Evolutionary conservation across 352 stramenopile species (phyloP).

Genomic region (Phytophthora pseudosyringae): DNA sequence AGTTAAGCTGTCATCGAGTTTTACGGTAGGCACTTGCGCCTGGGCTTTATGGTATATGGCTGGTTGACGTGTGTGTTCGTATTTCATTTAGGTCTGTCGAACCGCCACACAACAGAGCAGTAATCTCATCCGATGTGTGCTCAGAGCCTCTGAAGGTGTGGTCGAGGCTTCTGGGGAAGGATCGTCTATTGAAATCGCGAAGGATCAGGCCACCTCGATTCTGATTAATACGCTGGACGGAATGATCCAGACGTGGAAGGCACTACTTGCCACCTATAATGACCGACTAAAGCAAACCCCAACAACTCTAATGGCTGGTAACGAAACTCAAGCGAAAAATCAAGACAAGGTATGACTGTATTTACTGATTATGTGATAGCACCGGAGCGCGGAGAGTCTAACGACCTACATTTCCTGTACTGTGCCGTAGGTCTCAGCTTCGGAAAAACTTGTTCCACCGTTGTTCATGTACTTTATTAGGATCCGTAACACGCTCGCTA

Average conservation of each 20-base stretch:
- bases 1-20: slow-evolving; percentile 30
- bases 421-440: slow-evolving; percentile 27
- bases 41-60: slow-evolving; percentile 5
- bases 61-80: slow-evolving; percentile 1
- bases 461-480: slow-evolving; percentile 65
- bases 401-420: slow-evolving; percentile 1
- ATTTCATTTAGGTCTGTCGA: slow-evolving; percentile 31
- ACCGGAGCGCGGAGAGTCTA: neutral
- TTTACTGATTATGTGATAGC: neutral
- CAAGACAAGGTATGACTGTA: slow-evolving; percentile 35
- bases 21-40: slow-evolving; percentile 29
- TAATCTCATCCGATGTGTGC: slow-evolving; percentile 35
- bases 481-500: slow-evolving; percentile 46
- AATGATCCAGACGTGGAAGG: slow-evolving; percentile 58
- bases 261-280: slow-evolving; percentile 55
- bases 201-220: slow-evolving; percentile 36
- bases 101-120: slow-evolving; percentile 24
- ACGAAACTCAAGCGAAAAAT: slow-evolving; percentile 64
- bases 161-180: slow-evolving; percentile 41
- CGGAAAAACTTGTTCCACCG: slow-evolving; percentile 46
- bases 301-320: slow-evolving; percentile 69
- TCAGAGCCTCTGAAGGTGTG: slow-evolving; percentile 43
- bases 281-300: slow-evolving; percentile 48
- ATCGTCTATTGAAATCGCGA: slow-evolving; percentile 38
- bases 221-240: slow-evolving; percentile 46